Percentiles rank a stretch among this genome's conserved stretches.
Conservation (phyloP, 164 flowering plant species). For the Tetrastigma voinierianum region DNA sequence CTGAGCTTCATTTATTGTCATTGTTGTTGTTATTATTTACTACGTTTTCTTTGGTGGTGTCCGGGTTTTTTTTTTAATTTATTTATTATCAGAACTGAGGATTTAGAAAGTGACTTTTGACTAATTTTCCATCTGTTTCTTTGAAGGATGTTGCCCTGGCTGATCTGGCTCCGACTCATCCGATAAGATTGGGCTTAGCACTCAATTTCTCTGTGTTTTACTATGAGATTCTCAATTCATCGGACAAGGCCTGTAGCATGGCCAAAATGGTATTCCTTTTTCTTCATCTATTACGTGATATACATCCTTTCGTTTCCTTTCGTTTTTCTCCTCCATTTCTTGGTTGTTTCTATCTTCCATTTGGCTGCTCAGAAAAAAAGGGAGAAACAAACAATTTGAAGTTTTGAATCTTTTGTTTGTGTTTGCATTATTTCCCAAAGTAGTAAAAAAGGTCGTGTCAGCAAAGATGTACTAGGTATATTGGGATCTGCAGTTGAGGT, state of each 20-base stretch:
- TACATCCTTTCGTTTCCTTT: too few species aligned
- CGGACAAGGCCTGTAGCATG: conserved; percentile 78
- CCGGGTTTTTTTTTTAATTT: neutral
- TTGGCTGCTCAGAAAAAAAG: neutral
- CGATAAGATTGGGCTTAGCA: conserved; percentile 75
- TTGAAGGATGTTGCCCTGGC: conserved; percentile 62
- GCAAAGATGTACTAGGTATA: too few species aligned
- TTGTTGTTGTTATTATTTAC: too few species aligned
- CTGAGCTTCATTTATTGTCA: too few species aligned
- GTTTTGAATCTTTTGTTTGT: too few species aligned
- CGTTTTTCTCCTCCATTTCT: too few species aligned
- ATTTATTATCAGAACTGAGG: neutral
- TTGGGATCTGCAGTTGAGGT: too few species aligned
- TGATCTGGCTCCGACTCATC: conserved; percentile 79
- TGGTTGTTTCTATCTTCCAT: too few species aligned
- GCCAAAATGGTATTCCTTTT: conserved; percentile 59
- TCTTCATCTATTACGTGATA: neutral
- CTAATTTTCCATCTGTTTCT: conserved; percentile 3
- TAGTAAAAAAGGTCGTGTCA: too few species aligned
- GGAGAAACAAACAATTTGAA: too few species aligned
- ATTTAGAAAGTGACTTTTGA: neutral
- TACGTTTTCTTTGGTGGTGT: too few species aligned
- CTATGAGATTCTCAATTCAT: conserved; percentile 66
- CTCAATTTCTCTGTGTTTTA: conserved; percentile 76
- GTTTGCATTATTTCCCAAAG: too few species aligned